Base-by-base conservation (phyloP, 2,329 filamentous ascomycete genomes). In the Fusarium solani-melongenae region DNA sequence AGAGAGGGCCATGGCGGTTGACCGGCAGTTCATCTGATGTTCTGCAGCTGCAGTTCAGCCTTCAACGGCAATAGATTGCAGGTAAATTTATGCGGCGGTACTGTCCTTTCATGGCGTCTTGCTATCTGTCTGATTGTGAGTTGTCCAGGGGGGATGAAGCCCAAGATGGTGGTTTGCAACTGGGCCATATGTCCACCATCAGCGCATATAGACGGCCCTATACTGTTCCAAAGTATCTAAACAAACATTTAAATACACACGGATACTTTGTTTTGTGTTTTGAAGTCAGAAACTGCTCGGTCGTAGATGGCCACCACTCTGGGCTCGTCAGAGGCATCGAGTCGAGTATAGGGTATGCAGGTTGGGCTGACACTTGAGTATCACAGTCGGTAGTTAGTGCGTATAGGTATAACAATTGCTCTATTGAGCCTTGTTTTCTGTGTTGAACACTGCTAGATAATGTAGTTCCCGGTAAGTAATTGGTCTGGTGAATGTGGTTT, bases 171-270 rank as follows among this genome's bases (percentile, higher is more conserved):
- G 10, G 10, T 31, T 7, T 53, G 46, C 6, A 53, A 53, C 46
- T 53, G 11, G 17, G 11, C 46, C 10, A 53, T 20, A 31, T 31
- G 11, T 31, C 46, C 27, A 20, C 46, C 24, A 29, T 9, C 6
- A 11, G 14, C 24, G 15, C 24, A 11, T 6, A 9, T 14, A 2
- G 2, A n/a, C 17, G 14, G 6, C 17, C 9, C 11, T 3, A 14
- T 8, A 17, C 5, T 11, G 2, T 22, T 4, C 7, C 0, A 14
- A 8, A 14, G 20, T 2, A 44, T 12, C 0, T 20, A 7, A 4
- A 14, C 3, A 8, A 6, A 3, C 4, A 44, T 20, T 0, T 2
- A 20, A 6, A 5, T 5, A 3, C 11, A 3, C 2, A 6, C 6
- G 3, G 5, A 39, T 24, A 7, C 22, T 24, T 44, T 3, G 4